Percentiles rank a stretch among this genome's conserved stretches.
Conservation (phyloP, 2,329 filamentous ascomycete species). For the Nigrograna mackinnonii region DNA sequence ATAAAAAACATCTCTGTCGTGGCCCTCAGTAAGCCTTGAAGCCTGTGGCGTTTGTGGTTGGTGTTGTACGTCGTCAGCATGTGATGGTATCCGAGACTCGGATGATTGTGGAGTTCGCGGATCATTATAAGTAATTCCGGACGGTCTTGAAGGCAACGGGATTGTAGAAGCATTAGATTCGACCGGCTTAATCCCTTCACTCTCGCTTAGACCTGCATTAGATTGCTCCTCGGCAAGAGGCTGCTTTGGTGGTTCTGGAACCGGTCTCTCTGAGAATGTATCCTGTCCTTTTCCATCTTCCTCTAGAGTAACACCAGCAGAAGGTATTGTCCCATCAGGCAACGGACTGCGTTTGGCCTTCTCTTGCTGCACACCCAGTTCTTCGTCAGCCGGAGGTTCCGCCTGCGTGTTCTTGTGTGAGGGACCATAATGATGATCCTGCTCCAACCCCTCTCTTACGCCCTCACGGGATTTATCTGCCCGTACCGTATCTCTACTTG, state of each 20-base stretch:
- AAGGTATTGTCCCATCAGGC: slow-evolving; percentile 56
- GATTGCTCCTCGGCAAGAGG: slow-evolving; percentile 33
- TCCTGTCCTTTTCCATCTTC: slow-evolving; percentile 35
- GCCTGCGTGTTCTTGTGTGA: slow-evolving; percentile 46
- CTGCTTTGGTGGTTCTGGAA: slow-evolving; percentile 39
- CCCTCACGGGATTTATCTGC: slow-evolving; percentile 18
- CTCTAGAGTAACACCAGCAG: slow-evolving; percentile 34
- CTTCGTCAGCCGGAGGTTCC: slow-evolving; percentile 40
- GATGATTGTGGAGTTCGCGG: slow-evolving; percentile 51
- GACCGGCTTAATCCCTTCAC: slow-evolving; percentile 37
- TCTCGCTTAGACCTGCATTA: slow-evolving; percentile 11
- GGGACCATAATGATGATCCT: slow-evolving; percentile 55
- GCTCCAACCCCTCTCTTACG: slow-evolving; percentile 46
- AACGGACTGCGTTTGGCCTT: slow-evolving; percentile 47
- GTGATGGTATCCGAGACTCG: slow-evolving; percentile 57
- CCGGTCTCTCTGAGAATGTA: slow-evolving; percentile 32
- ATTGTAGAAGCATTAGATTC: slow-evolving; percentile 48
- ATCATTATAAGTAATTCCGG: slow-evolving; percentile 44
- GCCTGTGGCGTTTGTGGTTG: slow-evolving; percentile 20
- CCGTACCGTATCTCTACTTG: slow-evolving; percentile 32
- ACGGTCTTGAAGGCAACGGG: slow-evolving; percentile 34
- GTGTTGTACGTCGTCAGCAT: slow-evolving; percentile 50
- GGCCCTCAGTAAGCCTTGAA: slow-evolving; percentile 35
- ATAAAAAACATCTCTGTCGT: slow-evolving; percentile 62
- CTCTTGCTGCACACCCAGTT: slow-evolving; percentile 52